A percentile compares a stretch with the other conserved stretches of the same genome.
Evolutionary conservation across 345 rosid species (phyloP).

Genomic region (Brassica rapa): DNA sequence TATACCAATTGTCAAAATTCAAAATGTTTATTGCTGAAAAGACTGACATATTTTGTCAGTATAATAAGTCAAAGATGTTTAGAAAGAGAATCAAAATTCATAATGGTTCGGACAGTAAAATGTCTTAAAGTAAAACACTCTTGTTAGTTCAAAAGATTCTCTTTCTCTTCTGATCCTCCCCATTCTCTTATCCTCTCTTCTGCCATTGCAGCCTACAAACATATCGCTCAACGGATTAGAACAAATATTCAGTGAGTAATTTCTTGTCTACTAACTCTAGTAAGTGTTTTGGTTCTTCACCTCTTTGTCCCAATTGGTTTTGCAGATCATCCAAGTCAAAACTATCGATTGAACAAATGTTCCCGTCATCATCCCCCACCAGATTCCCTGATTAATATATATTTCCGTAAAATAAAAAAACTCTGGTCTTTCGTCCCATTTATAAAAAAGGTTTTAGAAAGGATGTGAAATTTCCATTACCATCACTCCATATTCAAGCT

Average conservation of each 20-base stretch:
- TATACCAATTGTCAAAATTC: background rate
- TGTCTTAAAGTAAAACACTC: background rate
- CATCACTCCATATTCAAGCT: slow-evolving; percentile 57
- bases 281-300: slow-evolving; percentile 28
- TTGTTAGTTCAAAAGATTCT: slow-evolving; percentile 24
- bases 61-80: background rate
- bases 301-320: slow-evolving; percentile 65
- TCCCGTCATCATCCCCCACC: slow-evolving; percentile 88
- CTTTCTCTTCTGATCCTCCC: slow-evolving; percentile 53
- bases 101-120: background rate
- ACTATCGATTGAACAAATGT: slow-evolving; percentile 57
- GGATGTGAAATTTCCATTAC: slow-evolving; percentile 39
- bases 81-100: background rate
- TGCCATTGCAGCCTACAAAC: slow-evolving; percentile 66
- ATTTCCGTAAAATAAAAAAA: background rate
- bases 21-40: background rate
- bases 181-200: slow-evolving; percentile 66
- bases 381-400: slow-evolving; percentile 53
- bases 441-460: background rate
- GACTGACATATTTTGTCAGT: background rate
- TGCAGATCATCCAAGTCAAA: slow-evolving; percentile 49
- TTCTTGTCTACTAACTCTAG: background rate
- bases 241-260: background rate
- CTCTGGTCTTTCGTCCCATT: background rate
- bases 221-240: background rate